Base-by-base conservation (phyloP, 2,329 filamentous ascomycete genomes). In the Chrysoporthe deuterocubensis region DNA sequence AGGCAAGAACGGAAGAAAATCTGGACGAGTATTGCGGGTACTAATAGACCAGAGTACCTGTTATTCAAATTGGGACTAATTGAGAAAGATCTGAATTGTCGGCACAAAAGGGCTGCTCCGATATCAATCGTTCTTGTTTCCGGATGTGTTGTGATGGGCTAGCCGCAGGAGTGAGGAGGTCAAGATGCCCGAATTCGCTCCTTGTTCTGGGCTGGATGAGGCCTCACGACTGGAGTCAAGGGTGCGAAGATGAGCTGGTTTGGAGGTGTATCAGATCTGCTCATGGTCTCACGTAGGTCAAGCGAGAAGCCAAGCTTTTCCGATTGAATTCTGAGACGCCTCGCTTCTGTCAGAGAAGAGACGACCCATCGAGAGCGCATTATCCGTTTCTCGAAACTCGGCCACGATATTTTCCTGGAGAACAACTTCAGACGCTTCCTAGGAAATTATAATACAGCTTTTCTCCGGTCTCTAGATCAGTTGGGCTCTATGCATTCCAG, bases 221-320 rank as follows among this genome's bases (percentile, higher is more conserved):
- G 54, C 32, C 32, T 57, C 54, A 9, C 16, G 54, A 57, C 21
- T 4, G 54, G 32, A 32, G 50, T 40, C 54, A 57, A 40, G 54
- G 54, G 34, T 32, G 5, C 34, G 34, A 40, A 18, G 5, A 32
- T 57, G 32, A 37, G 34, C 54, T 37, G 18, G 14, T 57, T n/a
- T 57, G 54, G 16, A 4, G 14, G 18, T 57, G 54, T 57, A 57
- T 57, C 54, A 57, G 54, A 57, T 57, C 34, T 40, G 54, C 32
- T 9, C 34, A 57, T n/a, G 54, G 54, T 57, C 54, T 40, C 54
- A 57, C 6, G 13, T 57, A 40, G 34, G 54, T 40, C 14, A 57
- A 57, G 54, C 54, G 54, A 57, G 54, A 13, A 40, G 54, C 54
- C 32, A 57, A 57, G 54, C 34, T 40, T 40, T 57, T 21, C 32